Percentiles rank a stretch among this genome's conserved stretches.
phyloP scores from a whole-genome alignment of 1,284 basidiomycete species.

The Irpex rosettiformis region DNA sequence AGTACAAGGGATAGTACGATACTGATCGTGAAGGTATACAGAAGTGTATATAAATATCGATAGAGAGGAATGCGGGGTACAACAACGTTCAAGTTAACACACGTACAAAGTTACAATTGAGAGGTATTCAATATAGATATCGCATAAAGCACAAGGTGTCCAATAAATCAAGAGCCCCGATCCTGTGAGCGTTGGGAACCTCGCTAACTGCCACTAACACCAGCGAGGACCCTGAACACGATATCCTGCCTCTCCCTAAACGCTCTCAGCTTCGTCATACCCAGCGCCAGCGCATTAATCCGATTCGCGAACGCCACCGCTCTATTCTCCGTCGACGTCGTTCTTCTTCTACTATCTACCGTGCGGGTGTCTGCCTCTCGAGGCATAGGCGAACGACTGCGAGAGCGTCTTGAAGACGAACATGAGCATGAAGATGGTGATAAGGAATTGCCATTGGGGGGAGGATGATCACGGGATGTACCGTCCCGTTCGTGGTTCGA shows the following conservation, averaged over 20 bases:
- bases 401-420: not conserved
- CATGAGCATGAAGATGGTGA: not conserved
- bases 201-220: conserved; percentile 22
- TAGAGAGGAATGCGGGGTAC: too few relatives aligned
- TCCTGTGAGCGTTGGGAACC: too few relatives aligned
- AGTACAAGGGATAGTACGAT: too few relatives aligned
- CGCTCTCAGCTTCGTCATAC: conserved; percentile 61
- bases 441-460: not conserved
- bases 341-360: conserved; percentile 19
- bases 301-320: conserved; percentile 69
- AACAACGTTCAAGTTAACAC: too few relatives aligned
- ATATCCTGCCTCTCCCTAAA: conserved; percentile 70
- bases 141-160: too few relatives aligned
- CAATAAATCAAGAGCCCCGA: too few relatives aligned
- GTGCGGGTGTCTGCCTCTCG: conserved; percentile 12
- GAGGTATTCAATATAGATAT: too few relatives aligned
- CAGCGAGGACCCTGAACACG: conserved; percentile 66
- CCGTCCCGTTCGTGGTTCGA: conserved; percentile 7
- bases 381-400: not conserved
- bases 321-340: conserved; percentile 46
- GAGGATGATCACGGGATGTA: not conserved
- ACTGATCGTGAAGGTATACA: too few relatives aligned
- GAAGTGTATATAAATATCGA: too few relatives aligned
- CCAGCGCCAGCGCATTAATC: conserved; percentile 67
- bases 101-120: too few relatives aligned